Conservation (phyloP, 1,284 basidiomycete species). For the Lentinus polychrous region DNA sequence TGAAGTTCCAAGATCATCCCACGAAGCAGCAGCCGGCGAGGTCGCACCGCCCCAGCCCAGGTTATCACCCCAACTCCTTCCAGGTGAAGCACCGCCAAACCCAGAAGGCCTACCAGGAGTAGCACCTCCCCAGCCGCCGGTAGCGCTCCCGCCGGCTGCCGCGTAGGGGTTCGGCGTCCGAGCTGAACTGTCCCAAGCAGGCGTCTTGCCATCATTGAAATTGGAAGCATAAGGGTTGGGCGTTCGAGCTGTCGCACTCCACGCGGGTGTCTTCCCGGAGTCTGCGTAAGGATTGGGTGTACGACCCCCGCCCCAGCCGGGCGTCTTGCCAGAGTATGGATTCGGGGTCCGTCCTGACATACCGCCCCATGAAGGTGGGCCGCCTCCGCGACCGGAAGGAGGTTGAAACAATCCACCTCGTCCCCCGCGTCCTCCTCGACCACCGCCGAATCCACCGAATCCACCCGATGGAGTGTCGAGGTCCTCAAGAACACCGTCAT, state of each 20-base stretch:
- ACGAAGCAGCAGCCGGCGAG: neutral
- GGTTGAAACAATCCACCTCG: neutral
- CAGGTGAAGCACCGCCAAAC: conserved; percentile 1
- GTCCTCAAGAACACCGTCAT: conserved; percentile 33
- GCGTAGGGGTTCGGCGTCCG: conserved; percentile 69
- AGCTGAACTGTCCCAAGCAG: conserved; percentile 45
- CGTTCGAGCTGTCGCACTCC: conserved; percentile 54
- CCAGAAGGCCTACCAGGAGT: conserved; percentile 30
- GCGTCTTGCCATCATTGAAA: conserved; percentile 35
- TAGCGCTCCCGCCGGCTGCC: conserved; percentile 29
- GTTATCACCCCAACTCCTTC: neutral
- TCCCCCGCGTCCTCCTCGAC: neutral
- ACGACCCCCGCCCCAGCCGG: conserved; percentile 41
- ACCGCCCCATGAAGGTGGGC: conserved; percentile 51
- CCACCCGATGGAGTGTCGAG: conserved; percentile 33
- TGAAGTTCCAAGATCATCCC: conserved; percentile 12
- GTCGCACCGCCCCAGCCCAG: too few species aligned
- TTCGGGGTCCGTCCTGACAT: conserved; percentile 49
- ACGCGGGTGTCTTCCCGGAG: conserved; percentile 33
- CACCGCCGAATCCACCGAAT: conserved; percentile 15
- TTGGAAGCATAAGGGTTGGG: conserved; percentile 64
- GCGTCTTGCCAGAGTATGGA: conserved; percentile 37
- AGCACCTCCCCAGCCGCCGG: conserved; percentile 30
- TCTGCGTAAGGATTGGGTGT: conserved; percentile 73
- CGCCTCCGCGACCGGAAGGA: conserved; percentile 33